Conservation (phyloP, 768 basidiomycete species). For the Galerina sulciceps region DNA sequence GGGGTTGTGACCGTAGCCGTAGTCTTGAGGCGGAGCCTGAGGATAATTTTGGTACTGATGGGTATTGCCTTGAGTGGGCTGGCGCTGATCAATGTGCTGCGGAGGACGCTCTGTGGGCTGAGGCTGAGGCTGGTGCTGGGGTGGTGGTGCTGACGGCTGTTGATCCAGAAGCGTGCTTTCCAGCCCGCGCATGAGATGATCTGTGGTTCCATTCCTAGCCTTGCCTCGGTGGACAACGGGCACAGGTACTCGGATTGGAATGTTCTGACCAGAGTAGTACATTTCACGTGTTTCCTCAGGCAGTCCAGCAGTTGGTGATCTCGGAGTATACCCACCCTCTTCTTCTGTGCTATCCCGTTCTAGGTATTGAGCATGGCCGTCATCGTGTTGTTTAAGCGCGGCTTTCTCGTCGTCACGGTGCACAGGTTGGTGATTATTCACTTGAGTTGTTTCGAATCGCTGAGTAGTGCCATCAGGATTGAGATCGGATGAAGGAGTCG, state of each 20-base stretch:
- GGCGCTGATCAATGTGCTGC: constrained; percentile 22
- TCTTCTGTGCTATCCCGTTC: constrained; percentile 49
- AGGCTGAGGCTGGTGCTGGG: constrained; percentile 16
- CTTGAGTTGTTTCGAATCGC: constrained; percentile 29
- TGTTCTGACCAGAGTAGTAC: constrained; percentile 29
- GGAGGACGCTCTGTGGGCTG: constrained; percentile 23
- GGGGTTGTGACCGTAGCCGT: constrained; percentile 23
- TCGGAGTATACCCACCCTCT: constrained; percentile 65
- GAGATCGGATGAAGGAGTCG: constrained; percentile 59
- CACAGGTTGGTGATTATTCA: constrained; percentile 37
- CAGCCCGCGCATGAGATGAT: constrained; percentile 63
- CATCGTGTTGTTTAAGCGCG: constrained; percentile 18
- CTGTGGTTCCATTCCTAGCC: constrained; percentile 60
- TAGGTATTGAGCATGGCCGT: constrained; percentile 34
- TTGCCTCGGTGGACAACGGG: constrained; percentile 45
- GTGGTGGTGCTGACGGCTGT: constrained; percentile 23
- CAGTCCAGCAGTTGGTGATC: constrained; percentile 65
- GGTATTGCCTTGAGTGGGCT: constrained; percentile 1
- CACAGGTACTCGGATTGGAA: constrained; percentile 23
- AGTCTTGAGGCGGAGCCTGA: constrained; percentile 18
- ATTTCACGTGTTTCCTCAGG: constrained; percentile 44
- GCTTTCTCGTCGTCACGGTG: constrained; percentile 46
- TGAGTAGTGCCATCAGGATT: constrained; percentile 44
- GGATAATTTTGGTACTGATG: constrained; percentile 29
- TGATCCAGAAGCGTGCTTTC: constrained; percentile 59